Percentiles rank a stretch among this genome's conserved stretches.
These are phyloP conservation scores for Microascus cirrosus DNA, from an alignment of 2,329 filamentous ascomycete genomes.

Conservation along the genomic window DNA sequence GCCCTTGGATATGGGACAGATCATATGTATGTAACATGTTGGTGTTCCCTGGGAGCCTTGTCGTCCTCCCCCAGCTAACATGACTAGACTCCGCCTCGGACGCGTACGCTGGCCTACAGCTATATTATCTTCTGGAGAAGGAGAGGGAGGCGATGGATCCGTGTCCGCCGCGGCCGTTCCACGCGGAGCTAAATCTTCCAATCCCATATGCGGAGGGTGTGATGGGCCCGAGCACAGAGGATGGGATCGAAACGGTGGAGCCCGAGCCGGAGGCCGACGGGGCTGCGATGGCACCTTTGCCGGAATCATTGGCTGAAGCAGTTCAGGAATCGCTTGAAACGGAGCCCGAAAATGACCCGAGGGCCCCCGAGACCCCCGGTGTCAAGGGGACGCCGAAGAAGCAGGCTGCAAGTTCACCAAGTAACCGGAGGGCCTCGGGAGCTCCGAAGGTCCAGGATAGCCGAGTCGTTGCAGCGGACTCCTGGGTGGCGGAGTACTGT, in stretches of 20 bases:
- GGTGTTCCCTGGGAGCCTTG: neutral
- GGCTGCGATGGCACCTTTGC: neutral
- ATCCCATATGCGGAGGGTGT: constrained; percentile 43
- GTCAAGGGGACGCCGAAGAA: neutral
- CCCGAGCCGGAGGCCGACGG: constrained; percentile 12
- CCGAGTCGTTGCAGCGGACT: constrained; percentile 31
- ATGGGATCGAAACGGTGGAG: constrained; percentile 17
- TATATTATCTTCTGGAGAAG: constrained; percentile 62
- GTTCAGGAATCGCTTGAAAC: constrained; percentile 1
- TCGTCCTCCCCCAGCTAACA: neutral
- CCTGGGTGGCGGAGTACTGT: constrained; percentile 23
- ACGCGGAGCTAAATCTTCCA: constrained; percentile 55
- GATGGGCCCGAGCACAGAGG: constrained; percentile 13
- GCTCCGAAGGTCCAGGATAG: constrained; percentile 19
- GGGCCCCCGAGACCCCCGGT: neutral
- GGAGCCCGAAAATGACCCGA: neutral
- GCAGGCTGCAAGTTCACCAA: constrained; percentile 11
- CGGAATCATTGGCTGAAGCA: neutral
- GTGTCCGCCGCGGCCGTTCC: constrained; percentile 56
- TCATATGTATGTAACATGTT: constrained; percentile 46
- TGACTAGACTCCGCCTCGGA: constrained; percentile 66
- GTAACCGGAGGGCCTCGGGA: constrained; percentile 12
- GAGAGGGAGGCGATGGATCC: constrained; percentile 57
- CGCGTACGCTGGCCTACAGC: constrained; percentile 65
- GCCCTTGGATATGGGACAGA: constrained; percentile 50